Base-by-base conservation (phyloP, 768 basidiomycete genomes). In the Tremella fuciformis region DNA sequence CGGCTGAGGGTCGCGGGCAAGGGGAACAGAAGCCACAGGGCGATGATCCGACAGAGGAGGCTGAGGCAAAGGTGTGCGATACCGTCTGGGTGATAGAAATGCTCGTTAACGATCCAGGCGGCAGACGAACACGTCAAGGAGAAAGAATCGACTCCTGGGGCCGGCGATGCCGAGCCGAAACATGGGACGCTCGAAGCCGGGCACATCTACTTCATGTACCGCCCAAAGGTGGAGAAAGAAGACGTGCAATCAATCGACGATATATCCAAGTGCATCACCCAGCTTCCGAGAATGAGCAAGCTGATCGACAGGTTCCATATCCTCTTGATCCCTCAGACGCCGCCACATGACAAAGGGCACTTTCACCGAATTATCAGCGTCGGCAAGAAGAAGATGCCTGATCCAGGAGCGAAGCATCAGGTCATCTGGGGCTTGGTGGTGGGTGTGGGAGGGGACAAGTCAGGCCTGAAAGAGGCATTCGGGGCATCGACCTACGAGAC, bases 351-450 rank as follows among this genome's bases (percentile, higher is more conserved):
- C n/a, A 60, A 67, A 51, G 60, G 63, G 3, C 69, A 74, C 49
- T 71, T 60, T 41, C 69, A 74, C 53, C 65, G 72, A 11, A 71
- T 74, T 42, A 71, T 74, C 53, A 67, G 69, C 54, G 60, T 74
- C n/a, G 69, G 69, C 18, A 74, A 74, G 67, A 74, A 74, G 62
- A 70, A 69, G 55, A 13, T 74, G n/a, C 72, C 72, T 25, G 72
- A 74, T 54, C 72, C 72, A 8, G 63, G 65, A 1, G 65, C 72
- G 22, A 71, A 69, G 38, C 63, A 68, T 51, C 67, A 71, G 48
- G 70, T 71, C 26, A 69, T 74, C 41, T 74, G 72, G 72, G 72
- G 72, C 11, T 40, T 71, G 29, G 67, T 74, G 2, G 57, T 62
- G 8, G 48, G 39, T 21, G 60, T 64, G 1, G 64, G 63, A 13